phyloP scores from a whole-genome alignment of 2,329 filamentous ascomycete species.

The Tetracladium maxilliforme region DNA sequence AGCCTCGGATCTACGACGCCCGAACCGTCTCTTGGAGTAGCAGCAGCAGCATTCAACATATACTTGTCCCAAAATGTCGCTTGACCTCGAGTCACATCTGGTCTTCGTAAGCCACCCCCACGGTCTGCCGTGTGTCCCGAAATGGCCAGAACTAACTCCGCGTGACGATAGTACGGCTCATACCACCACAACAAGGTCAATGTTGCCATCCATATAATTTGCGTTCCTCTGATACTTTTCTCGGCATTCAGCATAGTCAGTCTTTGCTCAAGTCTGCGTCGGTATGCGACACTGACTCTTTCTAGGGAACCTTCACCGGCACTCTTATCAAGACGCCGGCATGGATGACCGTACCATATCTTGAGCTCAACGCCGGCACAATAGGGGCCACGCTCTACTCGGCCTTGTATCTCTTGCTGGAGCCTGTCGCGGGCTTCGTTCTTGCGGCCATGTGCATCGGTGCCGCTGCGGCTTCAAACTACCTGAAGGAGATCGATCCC shows the following conservation, averaged over 20 bases:
- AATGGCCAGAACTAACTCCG: not conserved
- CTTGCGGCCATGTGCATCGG: conserved; percentile 64
- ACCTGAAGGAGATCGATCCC: conserved; percentile 40
- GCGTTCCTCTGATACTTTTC: conserved; percentile 62
- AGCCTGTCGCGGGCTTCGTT: conserved; percentile 76
- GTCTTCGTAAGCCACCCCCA: conserved; percentile 49
- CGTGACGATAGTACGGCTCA: conserved; percentile 53
- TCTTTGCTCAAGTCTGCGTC: conserved; percentile 5
- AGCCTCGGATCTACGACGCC: conserved; percentile 3
- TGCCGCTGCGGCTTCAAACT: conserved; percentile 60
- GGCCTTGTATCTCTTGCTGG: conserved; percentile 75
- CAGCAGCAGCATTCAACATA: conserved; percentile 4
- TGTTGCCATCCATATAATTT: conserved; percentile 64
- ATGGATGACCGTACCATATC: conserved; percentile 53
- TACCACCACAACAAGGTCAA: conserved; percentile 73
- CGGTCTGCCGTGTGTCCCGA: no score
- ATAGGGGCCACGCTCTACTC: conserved; percentile 55
- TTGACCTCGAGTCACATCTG: conserved; percentile 71
- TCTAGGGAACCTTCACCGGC: conserved; percentile 45
- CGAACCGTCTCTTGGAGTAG: conserved; percentile 2
- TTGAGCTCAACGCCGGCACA: conserved; percentile 51
- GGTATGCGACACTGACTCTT: conserved; percentile 8
- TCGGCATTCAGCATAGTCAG: conserved; percentile 59
- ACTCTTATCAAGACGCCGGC: conserved; percentile 48
- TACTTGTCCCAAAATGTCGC: no score